Base-by-base conservation (phyloP, 2,329 filamentous ascomycete species). In the Diaporthe ilicicola region DNA sequence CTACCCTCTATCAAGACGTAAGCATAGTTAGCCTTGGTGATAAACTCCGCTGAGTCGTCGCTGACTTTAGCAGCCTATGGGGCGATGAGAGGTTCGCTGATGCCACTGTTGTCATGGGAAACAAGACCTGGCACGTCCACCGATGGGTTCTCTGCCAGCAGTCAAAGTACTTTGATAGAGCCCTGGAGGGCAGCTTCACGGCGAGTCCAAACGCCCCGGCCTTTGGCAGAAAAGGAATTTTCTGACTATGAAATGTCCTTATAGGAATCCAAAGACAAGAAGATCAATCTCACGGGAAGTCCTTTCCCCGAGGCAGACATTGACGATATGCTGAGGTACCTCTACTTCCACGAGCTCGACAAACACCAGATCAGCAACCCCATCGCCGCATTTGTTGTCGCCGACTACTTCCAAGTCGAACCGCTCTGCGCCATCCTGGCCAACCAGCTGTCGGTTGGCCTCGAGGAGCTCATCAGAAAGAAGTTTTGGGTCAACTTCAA, bases 321-420 rank as follows among this genome's bases (percentile, higher is more conserved):
- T 4, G 37, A 66, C 6, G 22, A 4, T 1, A n/a, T 70, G 27
- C 68, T 70, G 3, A 42, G 19, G 27, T 70, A 55, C 42, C 39
- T 70, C 13, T 70, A 70, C 22, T 37, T 19, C 13, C 19, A 54
- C 6, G n/a, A 39, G 39, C 59, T 70, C 12, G 29, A 56, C 1
- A 7, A 1, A 8, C 27, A 10, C 17, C 68, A 70, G 59, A 24
- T 12, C 8, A 10, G 5, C 3, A 2, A 66, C 5, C 29, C 42
- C 2, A 9, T 66, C 37, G 3, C 3, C 1, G 22, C 68, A 4
- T 64, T n/a, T 32, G 2, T 42, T 10, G 7, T 56, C 39, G 68
- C 68, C 29, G 68, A 70, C 50, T 64, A 70, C 59, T 70, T 70
- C 50, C 50, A 66, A 29, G 59, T 56, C 9, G 7, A 2, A 15